Evolutionary conservation across 805 yeast species (phyloP), one percentile per base, ranked within the genome.

Genomic region (Kazachstania bromeliacearum): DNA sequence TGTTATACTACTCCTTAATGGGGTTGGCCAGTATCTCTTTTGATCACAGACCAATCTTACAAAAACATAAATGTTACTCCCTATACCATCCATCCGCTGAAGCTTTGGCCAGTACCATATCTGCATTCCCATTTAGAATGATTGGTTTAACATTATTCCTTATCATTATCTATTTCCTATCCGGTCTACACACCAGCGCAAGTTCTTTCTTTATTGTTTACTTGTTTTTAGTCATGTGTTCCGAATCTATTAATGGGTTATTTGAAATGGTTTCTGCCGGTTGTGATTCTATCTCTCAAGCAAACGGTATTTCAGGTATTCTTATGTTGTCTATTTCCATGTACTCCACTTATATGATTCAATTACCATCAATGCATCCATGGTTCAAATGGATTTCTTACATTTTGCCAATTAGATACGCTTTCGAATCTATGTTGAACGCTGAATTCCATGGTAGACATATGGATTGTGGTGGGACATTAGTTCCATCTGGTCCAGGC

Each of bases 81-180:
- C 67, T 82, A 40, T 84, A 79, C 53, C 76, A 77, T 39, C 88
- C 88, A 3, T 69, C 87, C n/a, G 77, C 84, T 4, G 89, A 82
- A 51, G 81, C 85, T 1, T 46, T 83, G 2, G 79, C 85, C 0
- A 65, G 75, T 5, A 64, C 77, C 26, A 38, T 79, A 2, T 68
- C 84, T 2, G 78, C 75, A 32, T 57, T 82, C 43, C 88, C 92
- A 5, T 66, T 74, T 38, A 81, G 81, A 58, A 42, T 73, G 27
- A 41, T 67, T 21, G 64, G 70, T 21, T 50, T 67, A 21, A 50
- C 73, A 16, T 46, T 54, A 10, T 78, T 77, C 54, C 51, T 67
- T 28, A 44, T 77, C 28, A 60, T 73, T 16, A 50, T 71, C 16
- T 79, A 77, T 53, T 82, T 80, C 59, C 58, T 82, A 67, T 59